Conservation (phyloP, 1,284 basidiomycete genomes). For the Chalciporus sp. region DNA sequence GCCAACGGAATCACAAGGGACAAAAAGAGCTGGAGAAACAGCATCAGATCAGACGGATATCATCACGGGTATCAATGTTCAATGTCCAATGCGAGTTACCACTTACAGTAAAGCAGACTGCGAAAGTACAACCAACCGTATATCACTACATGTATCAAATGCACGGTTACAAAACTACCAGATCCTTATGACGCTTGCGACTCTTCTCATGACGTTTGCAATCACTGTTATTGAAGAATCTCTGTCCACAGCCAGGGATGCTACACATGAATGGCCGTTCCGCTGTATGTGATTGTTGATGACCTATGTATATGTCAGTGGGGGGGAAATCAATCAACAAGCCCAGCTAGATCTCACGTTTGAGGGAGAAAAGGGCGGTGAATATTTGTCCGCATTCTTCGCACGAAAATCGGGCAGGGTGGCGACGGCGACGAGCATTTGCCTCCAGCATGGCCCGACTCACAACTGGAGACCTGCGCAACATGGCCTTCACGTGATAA, state of each 20-base stretch:
- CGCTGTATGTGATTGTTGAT: conserved; percentile 33
- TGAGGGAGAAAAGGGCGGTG: conserved; percentile 35
- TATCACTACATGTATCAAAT: too few relatives aligned
- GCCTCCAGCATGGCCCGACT: conserved; percentile 14
- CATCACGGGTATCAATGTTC: conserved; percentile 25
- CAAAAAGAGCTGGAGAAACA: conserved; percentile 11
- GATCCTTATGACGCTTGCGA: conserved; percentile 34
- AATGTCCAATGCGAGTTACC: conserved; percentile 4
- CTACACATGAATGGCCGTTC: conserved; percentile 28
- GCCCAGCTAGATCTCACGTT: conserved; percentile 25
- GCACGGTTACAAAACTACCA: neutral
- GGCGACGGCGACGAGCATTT: conserved; percentile 11
- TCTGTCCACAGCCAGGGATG: conserved; percentile 29
- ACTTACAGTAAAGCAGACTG: too few relatives aligned
- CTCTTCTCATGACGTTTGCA: too few relatives aligned
- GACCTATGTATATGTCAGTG: conserved; percentile 26
- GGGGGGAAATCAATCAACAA: neutral
- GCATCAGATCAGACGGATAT: conserved; percentile 4
- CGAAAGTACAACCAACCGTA: too few relatives aligned
- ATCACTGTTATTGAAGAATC: conserved; percentile 36
- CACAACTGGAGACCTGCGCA: too few relatives aligned
- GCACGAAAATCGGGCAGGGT: conserved; percentile 1
- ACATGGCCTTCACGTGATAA: too few relatives aligned
- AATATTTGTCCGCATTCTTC: conserved; percentile 9
- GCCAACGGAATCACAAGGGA: neutral